Base-by-base conservation (phyloP, 495 filamentous ascomycete genomes). In the Articulospora tetracladia region DNA sequence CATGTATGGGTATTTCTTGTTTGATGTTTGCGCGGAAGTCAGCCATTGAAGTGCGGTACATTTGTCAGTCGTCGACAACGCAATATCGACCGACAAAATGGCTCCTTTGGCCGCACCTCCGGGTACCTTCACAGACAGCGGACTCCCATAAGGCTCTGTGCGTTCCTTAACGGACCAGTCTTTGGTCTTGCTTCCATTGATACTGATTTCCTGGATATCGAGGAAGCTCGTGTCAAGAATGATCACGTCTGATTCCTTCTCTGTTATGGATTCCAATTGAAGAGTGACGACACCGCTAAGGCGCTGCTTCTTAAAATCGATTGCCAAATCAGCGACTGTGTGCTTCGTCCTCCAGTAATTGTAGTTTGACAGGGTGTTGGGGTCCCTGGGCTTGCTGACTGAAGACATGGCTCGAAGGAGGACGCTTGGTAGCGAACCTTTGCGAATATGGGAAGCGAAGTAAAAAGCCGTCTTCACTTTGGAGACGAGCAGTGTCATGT, bases 41-140 rank as follows among this genome's bases (percentile, higher is more conserved):
- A 98, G 76, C 93, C 93, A 98, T 74, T 96, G 93, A 51, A 97
- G 78, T 0, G 93, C 93, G 7, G 92, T 96, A 71, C 93, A 96
- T 61, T 89, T 81, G 17, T 89, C 81, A 1, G 93, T 97, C 11
- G 93, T 98, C 52, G 79, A 74, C 41, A 82, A 58, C 22, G 70
- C 69, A 58, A 83, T 77, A 80, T 83, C 73, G 24, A 94, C 68
- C 62, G 86, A 81, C 48, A 96, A 69, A 10, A 76, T 75, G 32
- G 83, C 77, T 24, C 87, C 86, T 58, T 84, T 82, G 50, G 82
- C 68, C 6, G 86, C 79, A 15, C 83, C 84, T 2, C 83, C 73
- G 8, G 84, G 83, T 10, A 96, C 76, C 41, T 74, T 76, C 51
- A 98, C 84, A 57, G 83, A 85, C 58, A 98, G 79, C 0, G 92